A percentile compares a stretch with the other conserved stretches of the same genome.
These are phyloP conservation scores for Tricholoma flavovirens DNA, from an alignment of 768 basidiomycete genomes.

Conservation along the genomic window DNA sequence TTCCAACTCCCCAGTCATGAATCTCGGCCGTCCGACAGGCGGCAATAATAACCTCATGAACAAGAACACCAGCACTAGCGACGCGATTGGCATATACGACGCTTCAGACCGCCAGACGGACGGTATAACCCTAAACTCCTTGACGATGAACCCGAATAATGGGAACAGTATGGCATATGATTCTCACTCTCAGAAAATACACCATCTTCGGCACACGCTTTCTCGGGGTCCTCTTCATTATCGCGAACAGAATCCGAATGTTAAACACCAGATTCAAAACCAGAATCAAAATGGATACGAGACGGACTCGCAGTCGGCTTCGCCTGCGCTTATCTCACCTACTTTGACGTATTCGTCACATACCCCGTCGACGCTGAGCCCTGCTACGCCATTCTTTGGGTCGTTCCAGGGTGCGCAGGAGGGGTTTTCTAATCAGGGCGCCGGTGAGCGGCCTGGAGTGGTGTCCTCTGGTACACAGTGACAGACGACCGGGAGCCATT, in stretches of 20 bases:
- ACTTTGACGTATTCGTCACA: constrained; percentile 65
- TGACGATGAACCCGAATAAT: background rate
- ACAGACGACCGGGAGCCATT: constrained; percentile 6
- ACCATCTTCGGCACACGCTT: background rate
- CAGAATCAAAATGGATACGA: constrained; percentile 4
- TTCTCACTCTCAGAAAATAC: constrained; percentile 3
- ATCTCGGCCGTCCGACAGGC: background rate
- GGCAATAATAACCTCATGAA: constrained; percentile 6
- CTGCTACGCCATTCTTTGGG: constrained; percentile 66
- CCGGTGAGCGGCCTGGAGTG: background rate
- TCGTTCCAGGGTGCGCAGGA: constrained; percentile 35
- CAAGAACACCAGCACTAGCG: constrained; percentile 22
- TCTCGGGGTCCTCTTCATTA: background rate
- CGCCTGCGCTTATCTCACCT: constrained; percentile 55
- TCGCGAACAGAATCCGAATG: constrained; percentile 14
- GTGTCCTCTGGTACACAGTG: background rate
- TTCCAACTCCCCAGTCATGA: constrained; percentile 12
- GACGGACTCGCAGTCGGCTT: constrained; percentile 13
- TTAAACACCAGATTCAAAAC: constrained; percentile 5
- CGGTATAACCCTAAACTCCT: background rate
- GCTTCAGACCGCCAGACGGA: background rate
- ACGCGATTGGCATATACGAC: constrained; percentile 10
- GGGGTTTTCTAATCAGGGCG: background rate
- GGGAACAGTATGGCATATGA: constrained; percentile 6
- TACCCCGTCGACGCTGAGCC: constrained; percentile 61